A percentile compares a stretch with the other conserved stretches of the same genome.
These are phyloP conservation scores for Boletus eberwhitei DNA, from an alignment of 768 basidiomycete species.

Conservation along the genomic window DNA sequence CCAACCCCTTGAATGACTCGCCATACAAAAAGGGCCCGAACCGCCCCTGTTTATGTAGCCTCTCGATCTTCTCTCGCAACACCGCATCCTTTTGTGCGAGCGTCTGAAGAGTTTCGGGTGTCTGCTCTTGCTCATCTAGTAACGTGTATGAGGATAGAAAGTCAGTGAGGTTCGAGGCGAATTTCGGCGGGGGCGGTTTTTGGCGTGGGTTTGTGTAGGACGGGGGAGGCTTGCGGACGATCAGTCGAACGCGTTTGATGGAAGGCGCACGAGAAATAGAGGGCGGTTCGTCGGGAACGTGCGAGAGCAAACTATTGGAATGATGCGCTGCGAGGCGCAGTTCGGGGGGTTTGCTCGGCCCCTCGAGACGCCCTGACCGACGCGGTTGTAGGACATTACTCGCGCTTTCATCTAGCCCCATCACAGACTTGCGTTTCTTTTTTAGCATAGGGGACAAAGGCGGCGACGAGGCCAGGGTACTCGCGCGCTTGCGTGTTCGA, in stretches of 20 bases:
- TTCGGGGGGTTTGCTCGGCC: conserved; percentile 11
- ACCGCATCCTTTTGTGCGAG: conserved; percentile 43
- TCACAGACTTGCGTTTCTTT: conserved; percentile 27
- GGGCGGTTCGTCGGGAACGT: background rate
- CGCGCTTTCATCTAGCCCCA: conserved; percentile 2
- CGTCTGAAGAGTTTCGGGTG: conserved; percentile 35
- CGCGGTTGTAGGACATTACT: conserved; percentile 7
- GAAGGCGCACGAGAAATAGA: conserved; percentile 18
- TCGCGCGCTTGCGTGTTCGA: conserved; percentile 28
- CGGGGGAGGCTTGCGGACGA: conserved; percentile 63
- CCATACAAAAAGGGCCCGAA: conserved; percentile 39
- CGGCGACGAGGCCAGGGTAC: conserved; percentile 18
- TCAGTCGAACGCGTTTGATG: conserved; percentile 61
- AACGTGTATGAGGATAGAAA: conserved; percentile 63
- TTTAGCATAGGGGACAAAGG: conserved; percentile 17
- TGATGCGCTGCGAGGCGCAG: background rate
- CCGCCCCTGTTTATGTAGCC: conserved; percentile 46
- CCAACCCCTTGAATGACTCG: conserved; percentile 16
- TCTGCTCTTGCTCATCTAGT: conserved; percentile 49
- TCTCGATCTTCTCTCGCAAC: conserved; percentile 42
- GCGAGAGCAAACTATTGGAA: background rate
- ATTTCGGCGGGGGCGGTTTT: conserved; percentile 49
- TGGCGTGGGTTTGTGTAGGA: conserved; percentile 66
- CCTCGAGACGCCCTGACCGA: conserved; percentile 21
- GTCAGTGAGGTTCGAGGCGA: conserved; percentile 49